Evolutionary conservation across 83 land plant species (phyloP), one percentile per base, ranked within the genome.

Genomic region (Picea engelmannii): DNA sequence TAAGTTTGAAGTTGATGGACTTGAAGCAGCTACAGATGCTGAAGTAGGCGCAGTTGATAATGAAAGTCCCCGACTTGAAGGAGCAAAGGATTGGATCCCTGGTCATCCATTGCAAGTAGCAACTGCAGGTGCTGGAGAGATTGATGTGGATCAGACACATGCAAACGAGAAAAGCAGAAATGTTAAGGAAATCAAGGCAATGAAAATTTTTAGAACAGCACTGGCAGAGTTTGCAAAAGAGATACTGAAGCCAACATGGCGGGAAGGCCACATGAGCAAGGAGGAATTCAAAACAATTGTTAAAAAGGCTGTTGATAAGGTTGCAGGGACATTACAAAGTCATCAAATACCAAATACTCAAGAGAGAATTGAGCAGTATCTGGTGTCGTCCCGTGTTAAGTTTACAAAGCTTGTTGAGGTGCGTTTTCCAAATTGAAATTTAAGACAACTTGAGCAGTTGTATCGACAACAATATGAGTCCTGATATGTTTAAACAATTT

Each of bases 251-350:
- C 99, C 96, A 5, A 79, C 91, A 7, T 97, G 99, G 99, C 93
- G 89, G 82, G 99, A 95, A 84, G 99, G 99, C 40, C 90, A 88
- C 18, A 86, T 97, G 86, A 92, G 89, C 81, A 95, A 89, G 80
- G 99, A 95, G 47, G 95, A 86, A 55, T 92, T 91, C 84, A 97
- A 97, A 81, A 91, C 91, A 11, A 90, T 96, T 65, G 99, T 97
- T 52, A 95, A 96, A 87, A 96, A 95, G 76, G 98, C 93, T 27
- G 95, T 94, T 81, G 99, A 96, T 20, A 96, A 96, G 83, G 98
- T 96, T 52, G 79, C 90, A 21, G 83, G 93, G 74, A 85, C 95
- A 9, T 58, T 93, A 5, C 90, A 89, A 69, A 88, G 82, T 58
- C 90, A 89, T 83, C 88, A 88, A 83, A 78, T 96, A 40, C 99